phyloP scores from a whole-genome alignment of 306 rosid species.

The Sicyos baderoa region DNA sequence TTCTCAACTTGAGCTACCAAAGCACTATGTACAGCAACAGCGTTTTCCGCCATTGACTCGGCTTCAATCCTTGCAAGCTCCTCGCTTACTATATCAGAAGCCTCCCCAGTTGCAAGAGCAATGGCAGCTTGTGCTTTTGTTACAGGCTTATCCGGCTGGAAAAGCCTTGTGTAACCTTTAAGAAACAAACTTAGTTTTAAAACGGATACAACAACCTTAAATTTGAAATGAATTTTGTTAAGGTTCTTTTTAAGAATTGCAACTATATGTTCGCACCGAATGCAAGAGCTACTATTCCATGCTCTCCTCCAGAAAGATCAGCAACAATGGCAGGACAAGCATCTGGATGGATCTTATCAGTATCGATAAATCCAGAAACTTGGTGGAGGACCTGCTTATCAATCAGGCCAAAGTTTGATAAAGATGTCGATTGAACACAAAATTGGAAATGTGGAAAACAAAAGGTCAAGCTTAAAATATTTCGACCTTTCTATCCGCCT shows the following conservation, averaged over 20 bases:
- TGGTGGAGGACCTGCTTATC: slow-evolving; percentile 58
- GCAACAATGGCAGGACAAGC: slow-evolving; percentile 98
- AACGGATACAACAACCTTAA: neutral
- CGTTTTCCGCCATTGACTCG: slow-evolving; percentile 87
- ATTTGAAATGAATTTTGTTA: slow-evolving; percentile 4
- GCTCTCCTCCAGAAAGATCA: slow-evolving; percentile 81
- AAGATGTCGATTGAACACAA: neutral
- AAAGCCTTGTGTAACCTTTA: slow-evolving; percentile 78
- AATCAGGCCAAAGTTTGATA: slow-evolving; percentile 18
- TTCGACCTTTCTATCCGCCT: slow-evolving; percentile 77
- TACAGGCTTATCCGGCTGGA: slow-evolving; percentile 92
- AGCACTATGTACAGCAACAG: slow-evolving; percentile 86
- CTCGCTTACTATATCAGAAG: slow-evolving; percentile 76
- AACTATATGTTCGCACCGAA: slow-evolving; percentile 51
- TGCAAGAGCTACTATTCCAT: slow-evolving; percentile 88
- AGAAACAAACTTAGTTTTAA: neutral
- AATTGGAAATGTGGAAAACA: neutral
- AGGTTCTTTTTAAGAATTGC: neutral
- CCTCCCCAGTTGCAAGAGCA: slow-evolving; percentile 96
- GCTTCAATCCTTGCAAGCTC: slow-evolving; percentile 99
- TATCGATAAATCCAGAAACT: slow-evolving; percentile 84
- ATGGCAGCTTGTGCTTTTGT: slow-evolving; percentile 96
- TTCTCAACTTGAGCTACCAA: slow-evolving; percentile 90
- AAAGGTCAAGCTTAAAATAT: slow-evolving; percentile 25
- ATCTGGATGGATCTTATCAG: slow-evolving; percentile 81